Conservation (phyloP, 306 rosid species). For the Vicia faba region DNA sequence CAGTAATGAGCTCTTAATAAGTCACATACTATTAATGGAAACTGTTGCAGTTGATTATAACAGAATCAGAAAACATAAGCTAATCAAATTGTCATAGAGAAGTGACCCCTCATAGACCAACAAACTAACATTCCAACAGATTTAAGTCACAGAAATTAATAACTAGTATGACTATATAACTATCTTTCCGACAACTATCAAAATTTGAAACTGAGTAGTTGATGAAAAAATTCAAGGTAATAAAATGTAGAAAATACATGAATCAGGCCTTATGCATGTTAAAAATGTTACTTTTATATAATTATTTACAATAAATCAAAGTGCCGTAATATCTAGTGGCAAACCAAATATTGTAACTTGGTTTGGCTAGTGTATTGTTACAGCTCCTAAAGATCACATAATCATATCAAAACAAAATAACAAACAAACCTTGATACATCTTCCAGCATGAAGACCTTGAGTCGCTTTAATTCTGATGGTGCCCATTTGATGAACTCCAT, state of each 20-base stretch:
- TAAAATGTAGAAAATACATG: not conserved
- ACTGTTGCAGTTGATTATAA: not conserved
- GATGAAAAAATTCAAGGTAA: not conserved
- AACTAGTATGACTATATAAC: not conserved
- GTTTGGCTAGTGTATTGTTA: conserved; percentile 16
- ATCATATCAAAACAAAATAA: conserved; percentile 30
- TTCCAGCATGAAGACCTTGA: conserved; percentile 88
- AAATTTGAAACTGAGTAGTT: conserved; percentile 17
- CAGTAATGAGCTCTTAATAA: not conserved
- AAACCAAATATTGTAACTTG: conserved; percentile 19
- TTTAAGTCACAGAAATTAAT: conserved; percentile 3
- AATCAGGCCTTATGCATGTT: conserved; percentile 8
- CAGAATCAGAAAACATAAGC: conserved; percentile 1
- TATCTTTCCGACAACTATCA: conserved; percentile 1
- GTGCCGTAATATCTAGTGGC: not conserved
- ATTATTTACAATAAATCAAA: conserved; percentile 17
- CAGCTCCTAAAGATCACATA: conserved; percentile 17
- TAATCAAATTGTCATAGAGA: conserved; percentile 5
- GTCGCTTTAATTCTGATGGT: conserved; percentile 83
- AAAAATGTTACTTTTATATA: conserved; percentile 13
- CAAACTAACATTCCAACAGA: conserved; percentile 5
- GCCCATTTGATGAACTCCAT: conserved; percentile 90
- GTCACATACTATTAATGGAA: not conserved
- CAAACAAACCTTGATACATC: conserved; percentile 76
- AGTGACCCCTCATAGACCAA: conserved; percentile 11